phyloP scores from a whole-genome alignment of 164 flowering plant genomes.

The Cinnamomum chago region DNA sequence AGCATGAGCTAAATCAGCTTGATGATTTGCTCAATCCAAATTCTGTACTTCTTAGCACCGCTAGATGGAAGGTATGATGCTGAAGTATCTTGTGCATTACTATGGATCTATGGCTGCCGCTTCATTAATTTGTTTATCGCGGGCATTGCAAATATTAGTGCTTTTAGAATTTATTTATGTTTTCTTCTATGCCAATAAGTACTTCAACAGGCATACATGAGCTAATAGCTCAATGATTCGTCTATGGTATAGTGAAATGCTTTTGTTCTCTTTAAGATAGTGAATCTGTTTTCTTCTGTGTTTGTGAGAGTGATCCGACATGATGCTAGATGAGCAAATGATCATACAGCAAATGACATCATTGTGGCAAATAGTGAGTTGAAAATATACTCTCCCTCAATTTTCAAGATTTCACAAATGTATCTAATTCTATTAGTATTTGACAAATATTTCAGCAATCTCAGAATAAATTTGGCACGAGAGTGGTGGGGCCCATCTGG shows the following conservation, averaged over 20 bases:
- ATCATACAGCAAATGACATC: neutral
- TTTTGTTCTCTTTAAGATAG: too few species aligned
- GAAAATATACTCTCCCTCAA: neutral
- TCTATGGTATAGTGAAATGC: too few species aligned
- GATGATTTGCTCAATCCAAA: constrained; percentile 57
- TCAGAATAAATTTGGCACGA: too few species aligned
- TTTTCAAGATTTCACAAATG: neutral
- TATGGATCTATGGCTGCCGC: neutral
- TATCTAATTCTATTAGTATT: too few species aligned
- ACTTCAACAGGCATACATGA: too few species aligned
- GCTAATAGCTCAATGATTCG: too few species aligned
- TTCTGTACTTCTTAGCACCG: constrained; percentile 44
- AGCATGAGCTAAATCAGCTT: constrained; percentile 58
- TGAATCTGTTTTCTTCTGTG: neutral
- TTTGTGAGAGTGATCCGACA: neutral
- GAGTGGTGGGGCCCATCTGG: too few species aligned
- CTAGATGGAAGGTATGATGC: constrained; percentile 69
- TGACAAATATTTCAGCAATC: too few species aligned
- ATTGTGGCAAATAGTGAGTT: neutral
- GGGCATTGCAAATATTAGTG: too few species aligned
- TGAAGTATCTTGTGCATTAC: neutral
- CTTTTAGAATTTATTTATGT: neutral
- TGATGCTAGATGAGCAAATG: too few species aligned
- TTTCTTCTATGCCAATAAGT: neutral
- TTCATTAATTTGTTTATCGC: neutral